phyloP scores from a whole-genome alignment of 2,329 filamentous ascomycete genomes.

The Aspergillus phoenicis region DNA sequence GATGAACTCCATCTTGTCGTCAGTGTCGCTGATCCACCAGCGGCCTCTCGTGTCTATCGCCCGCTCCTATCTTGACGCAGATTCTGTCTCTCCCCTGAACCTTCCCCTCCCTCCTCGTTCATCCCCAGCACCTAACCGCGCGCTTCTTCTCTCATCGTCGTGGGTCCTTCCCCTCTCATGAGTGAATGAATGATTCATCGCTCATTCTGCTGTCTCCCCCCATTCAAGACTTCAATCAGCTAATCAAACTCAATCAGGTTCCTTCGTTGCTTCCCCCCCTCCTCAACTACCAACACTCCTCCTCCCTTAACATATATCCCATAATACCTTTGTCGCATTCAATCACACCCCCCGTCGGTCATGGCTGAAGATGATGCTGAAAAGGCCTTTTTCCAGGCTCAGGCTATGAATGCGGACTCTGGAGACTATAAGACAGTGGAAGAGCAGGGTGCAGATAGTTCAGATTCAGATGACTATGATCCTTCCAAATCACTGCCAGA shows the following conservation, averaged over 20 bases:
- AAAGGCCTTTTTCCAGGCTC: conserved; percentile 55
- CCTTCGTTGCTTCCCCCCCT: not conserved
- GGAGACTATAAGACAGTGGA: conserved; percentile 48
- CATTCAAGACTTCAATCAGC: not conserved
- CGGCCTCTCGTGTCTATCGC: not conserved
- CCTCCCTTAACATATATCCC: not conserved
- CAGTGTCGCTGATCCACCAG: conserved; percentile 9
- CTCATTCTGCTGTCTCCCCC: not conserved
- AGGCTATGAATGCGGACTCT: conserved; percentile 47
- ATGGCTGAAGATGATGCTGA: conserved; percentile 60
- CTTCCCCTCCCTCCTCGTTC: not conserved
- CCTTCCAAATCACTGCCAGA: conserved; percentile 52
- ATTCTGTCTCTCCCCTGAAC: not conserved
- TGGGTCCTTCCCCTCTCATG: not conserved
- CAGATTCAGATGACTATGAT: conserved; percentile 59
- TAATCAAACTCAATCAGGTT: not conserved
- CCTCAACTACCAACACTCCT: conserved; percentile 11
- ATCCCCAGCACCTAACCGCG: not conserved
- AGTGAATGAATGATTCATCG: not conserved
- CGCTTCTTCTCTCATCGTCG: not conserved
- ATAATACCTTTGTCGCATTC: conserved; percentile 16
- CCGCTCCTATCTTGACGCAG: not conserved
- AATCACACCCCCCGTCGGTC: conserved; percentile 19
- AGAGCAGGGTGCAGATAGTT: conserved; percentile 57
- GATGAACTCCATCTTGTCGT: conserved; percentile 5